Conservation (phyloP, 2,329 filamentous ascomycete genomes). For the Apiospora malaysiana region DNA sequence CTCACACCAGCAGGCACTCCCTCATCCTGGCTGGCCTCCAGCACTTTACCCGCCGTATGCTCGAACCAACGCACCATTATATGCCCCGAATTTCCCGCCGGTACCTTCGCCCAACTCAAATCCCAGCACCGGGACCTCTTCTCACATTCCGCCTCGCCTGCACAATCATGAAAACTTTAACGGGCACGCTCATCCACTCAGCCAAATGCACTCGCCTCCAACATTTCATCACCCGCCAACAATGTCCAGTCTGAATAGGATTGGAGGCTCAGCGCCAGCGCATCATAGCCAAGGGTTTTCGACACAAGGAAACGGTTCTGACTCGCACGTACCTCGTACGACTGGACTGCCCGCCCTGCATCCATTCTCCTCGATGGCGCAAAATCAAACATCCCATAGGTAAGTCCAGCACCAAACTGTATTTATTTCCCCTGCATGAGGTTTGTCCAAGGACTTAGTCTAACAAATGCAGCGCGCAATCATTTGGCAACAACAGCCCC, state of each 20-base stretch:
- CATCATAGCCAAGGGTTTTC: constrained; percentile 30
- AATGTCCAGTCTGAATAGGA: constrained; percentile 28
- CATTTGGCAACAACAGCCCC: background rate
- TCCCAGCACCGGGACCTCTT: background rate
- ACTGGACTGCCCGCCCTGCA: constrained; percentile 21
- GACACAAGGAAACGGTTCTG: constrained; percentile 5
- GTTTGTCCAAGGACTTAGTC: background rate
- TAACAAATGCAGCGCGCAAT: background rate
- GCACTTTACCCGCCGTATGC: constrained; percentile 1
- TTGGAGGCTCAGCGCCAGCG: constrained; percentile 32
- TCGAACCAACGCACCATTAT: background rate
- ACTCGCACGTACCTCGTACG: constrained; percentile 19
- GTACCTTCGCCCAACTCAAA: background rate
- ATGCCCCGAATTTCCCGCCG: background rate
- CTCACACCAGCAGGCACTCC: constrained; percentile 20
- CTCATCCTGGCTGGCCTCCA: constrained; percentile 18
- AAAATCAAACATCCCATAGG: background rate
- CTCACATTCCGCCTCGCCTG: background rate
- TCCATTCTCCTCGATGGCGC: constrained; percentile 8
- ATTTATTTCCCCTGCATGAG: background rate
- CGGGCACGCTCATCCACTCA: constrained; percentile 6
- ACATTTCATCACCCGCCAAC: constrained; percentile 27
- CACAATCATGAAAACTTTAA: constrained; percentile 1
- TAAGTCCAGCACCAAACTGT: background rate
- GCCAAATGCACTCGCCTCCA: constrained; percentile 22